Evolutionary conservation across 2,329 filamentous ascomycete genomes (phyloP), one percentile per base, ranked within the genome.

Genomic region (Cladosporium sp.): DNA sequence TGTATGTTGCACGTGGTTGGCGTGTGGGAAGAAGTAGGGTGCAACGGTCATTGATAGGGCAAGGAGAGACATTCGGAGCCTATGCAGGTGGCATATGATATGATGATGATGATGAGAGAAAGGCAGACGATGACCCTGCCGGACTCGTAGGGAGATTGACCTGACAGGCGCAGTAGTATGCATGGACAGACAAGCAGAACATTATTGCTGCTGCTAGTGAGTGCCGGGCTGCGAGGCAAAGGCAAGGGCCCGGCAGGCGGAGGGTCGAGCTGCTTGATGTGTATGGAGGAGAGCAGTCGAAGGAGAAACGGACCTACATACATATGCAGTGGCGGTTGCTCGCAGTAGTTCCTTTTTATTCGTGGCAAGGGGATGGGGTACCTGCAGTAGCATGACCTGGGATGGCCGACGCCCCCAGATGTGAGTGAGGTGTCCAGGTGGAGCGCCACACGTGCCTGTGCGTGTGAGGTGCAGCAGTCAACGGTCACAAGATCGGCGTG

Each of bases 321-420:
- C 22, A 38, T 24, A 18, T 36, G 45, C 45, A 36, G 27, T 36
- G 18, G 37, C 37, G 17, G 37, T 34, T 39, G 45, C 22, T 36
- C 34, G 45, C 45, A 34, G 36, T 32, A 41, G 37, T 40, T 24
- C 43, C 19, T n/a, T n/a, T n/a, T 36, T 48, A 48, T 48, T 48
- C 45, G 37, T 48, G 45, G 45, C 45, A 48, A 41, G 45, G n/a
- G 34, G 36, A 39, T 32, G 34, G 22, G 45, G 45, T 48, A 41
- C 45, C 45, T 48, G 45, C 45, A 48, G 45, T 47, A 47, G 44
- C n/a, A 34, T 41, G 15, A 13, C 32, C 37, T 24, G 4, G 5
- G 22, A 4, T 22, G 24, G 45, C 45, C 45, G 41, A 40, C 45
- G 11, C 45, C 45, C n/a, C 38, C 38, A 40, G 37, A 40, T 37